Conservation (phyloP, 2,329 filamentous ascomycete species). For the Epichloe sylvatica region DNA sequence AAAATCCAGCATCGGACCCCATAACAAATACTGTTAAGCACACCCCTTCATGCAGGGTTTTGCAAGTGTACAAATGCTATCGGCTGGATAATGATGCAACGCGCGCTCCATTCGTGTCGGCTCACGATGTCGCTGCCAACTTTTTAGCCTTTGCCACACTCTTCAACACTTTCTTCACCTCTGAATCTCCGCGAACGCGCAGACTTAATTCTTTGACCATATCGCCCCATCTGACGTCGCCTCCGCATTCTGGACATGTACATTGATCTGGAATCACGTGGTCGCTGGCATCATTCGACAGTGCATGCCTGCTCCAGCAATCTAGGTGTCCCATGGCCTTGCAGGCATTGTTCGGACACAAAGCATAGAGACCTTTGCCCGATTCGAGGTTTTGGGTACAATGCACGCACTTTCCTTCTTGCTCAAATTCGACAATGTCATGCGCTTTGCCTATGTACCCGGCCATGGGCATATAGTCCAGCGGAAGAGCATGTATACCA, state of each 20-base stretch:
- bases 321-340: slow-evolving; percentile 44
- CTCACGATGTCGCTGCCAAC: background rate
- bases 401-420: slow-evolving; percentile 39
- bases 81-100: no score
- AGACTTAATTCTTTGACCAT: slow-evolving; percentile 75
- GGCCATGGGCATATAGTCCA: slow-evolving; percentile 42
- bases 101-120: no score
- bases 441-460: slow-evolving; percentile 42
- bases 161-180: slow-evolving; percentile 56
- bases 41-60: no score
- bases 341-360: slow-evolving; percentile 41
- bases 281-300: slow-evolving; percentile 23
- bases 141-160: slow-evolving; percentile 22
- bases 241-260: slow-evolving; percentile 55
- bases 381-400: slow-evolving; percentile 33
- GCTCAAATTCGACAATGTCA: slow-evolving; percentile 40
- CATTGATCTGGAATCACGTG: slow-evolving; percentile 54
- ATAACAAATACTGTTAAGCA: background rate
- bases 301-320: slow-evolving; percentile 43
- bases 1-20: background rate
- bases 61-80: no score
- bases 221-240: slow-evolving; percentile 52
- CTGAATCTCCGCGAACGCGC: slow-evolving; percentile 54
- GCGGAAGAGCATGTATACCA: slow-evolving; percentile 39
- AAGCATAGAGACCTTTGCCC: slow-evolving; percentile 37